Percentiles rank a stretch among this genome's conserved stretches.
Evolutionary conservation across 495 filamentous ascomycete genomes (phyloP).

Genomic region (Penicillium angulare): DNA sequence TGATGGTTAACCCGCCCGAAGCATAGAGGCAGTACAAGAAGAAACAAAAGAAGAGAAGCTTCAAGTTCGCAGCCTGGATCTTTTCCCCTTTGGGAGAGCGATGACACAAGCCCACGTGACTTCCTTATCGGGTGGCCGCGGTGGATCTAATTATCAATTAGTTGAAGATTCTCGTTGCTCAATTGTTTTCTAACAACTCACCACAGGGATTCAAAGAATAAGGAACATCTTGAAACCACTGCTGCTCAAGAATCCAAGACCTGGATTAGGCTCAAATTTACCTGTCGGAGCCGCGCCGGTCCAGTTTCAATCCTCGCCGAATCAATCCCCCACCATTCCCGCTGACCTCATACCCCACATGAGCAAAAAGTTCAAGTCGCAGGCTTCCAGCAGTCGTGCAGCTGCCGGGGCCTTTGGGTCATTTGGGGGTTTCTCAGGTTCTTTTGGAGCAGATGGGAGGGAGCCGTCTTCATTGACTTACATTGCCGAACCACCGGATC

Average conservation of each 20-base stretch:
- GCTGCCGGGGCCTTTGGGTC: slow-evolving; percentile 48
- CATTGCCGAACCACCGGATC: slow-evolving; percentile 78
- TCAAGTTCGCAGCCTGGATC: slow-evolving; percentile 8
- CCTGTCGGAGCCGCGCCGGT: slow-evolving; percentile 4
- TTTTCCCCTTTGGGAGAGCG: slow-evolving; percentile 38
- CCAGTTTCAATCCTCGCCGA: slow-evolving; percentile 3
- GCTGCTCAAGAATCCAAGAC: background rate
- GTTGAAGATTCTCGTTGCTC: background rate
- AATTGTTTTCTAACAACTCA: slow-evolving; percentile 4
- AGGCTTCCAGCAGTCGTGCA: slow-evolving; percentile 71
- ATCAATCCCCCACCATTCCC: slow-evolving; percentile 26
- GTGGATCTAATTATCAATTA: slow-evolving; percentile 12
- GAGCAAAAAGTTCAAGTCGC: slow-evolving; percentile 70
- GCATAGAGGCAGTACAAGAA: slow-evolving; percentile 15
- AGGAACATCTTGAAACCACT: background rate
- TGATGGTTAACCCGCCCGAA: slow-evolving; percentile 48
- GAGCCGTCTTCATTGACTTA: slow-evolving; percentile 71
- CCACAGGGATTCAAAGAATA: slow-evolving; percentile 9
- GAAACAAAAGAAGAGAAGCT: slow-evolving; percentile 9
- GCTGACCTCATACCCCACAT: slow-evolving; percentile 48
- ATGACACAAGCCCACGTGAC: slow-evolving; percentile 46
- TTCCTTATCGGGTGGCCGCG: slow-evolving; percentile 33
- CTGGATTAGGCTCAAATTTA: background rate
- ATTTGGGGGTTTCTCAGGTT: slow-evolving; percentile 44
- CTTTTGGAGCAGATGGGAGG: slow-evolving; percentile 46